These are phyloP conservation scores for Juglanconis juglandina DNA, from an alignment of 2,329 filamentous ascomycete species.

Conservation along the genomic window DNA sequence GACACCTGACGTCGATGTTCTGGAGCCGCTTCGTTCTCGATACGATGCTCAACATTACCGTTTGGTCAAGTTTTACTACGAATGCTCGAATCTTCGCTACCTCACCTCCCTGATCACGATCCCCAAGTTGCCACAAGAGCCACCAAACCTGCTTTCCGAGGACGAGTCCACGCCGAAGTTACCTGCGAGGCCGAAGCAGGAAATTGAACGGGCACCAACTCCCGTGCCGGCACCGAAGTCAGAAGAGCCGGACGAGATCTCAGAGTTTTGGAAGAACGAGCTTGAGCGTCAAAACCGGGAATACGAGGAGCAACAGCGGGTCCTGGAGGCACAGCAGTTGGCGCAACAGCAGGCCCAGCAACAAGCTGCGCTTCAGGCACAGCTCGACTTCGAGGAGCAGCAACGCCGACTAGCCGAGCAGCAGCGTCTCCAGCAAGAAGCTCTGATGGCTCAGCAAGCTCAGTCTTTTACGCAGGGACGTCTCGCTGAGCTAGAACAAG, in stretches of 20 bases:
- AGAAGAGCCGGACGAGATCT: conserved; percentile 89
- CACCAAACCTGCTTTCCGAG: conserved; percentile 82
- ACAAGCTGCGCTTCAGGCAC: conserved; percentile 77
- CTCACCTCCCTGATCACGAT: conserved; percentile 94
- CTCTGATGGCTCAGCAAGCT: conserved; percentile 81
- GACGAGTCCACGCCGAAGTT: conserved; percentile 81
- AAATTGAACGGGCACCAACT: conserved; percentile 64
- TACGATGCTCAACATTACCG: conserved; percentile 97
- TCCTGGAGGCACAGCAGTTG: conserved; percentile 83
- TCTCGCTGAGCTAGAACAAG: conserved; percentile 90
- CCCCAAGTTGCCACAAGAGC: conserved; percentile 90
- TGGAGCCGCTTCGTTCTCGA: conserved; percentile 80
- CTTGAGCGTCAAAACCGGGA: conserved; percentile 87
- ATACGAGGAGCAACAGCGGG: conserved; percentile 89
- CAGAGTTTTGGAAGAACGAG: conserved; percentile 96
- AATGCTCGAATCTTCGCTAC: conserved; percentile 96
- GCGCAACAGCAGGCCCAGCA: conserved; percentile 78
- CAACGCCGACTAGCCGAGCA: conserved; percentile 85
- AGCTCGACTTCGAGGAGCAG: conserved; percentile 95
- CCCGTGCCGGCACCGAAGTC: conserved; percentile 65
- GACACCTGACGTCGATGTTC: conserved; percentile 87
- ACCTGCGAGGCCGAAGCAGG: conserved; percentile 75
- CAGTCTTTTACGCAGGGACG: conserved; percentile 92
- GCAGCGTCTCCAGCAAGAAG: conserved; percentile 85
- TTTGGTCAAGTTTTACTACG: conserved; percentile 96